Conservation (phyloP, 176 grass and related monocot species). For the Phoenix roebelenii region DNA sequence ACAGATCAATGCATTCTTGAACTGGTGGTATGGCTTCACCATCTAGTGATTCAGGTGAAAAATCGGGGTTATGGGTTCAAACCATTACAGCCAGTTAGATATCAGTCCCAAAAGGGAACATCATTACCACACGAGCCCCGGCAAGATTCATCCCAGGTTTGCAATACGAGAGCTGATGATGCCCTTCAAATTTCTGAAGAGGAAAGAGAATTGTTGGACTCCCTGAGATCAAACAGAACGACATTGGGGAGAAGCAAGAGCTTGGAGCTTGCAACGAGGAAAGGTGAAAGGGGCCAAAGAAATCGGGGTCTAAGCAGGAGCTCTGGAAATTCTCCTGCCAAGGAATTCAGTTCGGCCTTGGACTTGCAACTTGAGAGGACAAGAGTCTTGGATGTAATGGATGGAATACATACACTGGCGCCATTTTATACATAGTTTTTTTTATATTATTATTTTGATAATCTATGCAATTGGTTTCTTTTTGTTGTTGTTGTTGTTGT, state of each 20-base stretch:
- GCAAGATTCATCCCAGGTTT: conserved; percentile 34
- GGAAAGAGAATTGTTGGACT: conserved; percentile 44
- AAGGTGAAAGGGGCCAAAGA: conserved; percentile 17
- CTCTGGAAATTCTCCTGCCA: conserved; percentile 59
- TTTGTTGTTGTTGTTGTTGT: conserved; percentile 30
- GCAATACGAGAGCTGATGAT: neutral
- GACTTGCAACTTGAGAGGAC: conserved; percentile 22
- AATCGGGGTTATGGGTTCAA: conserved; percentile 58
- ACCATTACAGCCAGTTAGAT: conserved; percentile 16
- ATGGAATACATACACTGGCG: conserved; percentile 53
- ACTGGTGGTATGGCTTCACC: conserved; percentile 79
- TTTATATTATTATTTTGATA: neutral
- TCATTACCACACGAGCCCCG: neutral
- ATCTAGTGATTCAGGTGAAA: conserved; percentile 76
- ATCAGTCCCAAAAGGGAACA: conserved; percentile 12
- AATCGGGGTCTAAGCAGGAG: conserved; percentile 48
- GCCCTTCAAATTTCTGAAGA: conserved; percentile 27
- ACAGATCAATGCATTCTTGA: conserved; percentile 67
- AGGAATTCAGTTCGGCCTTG: conserved; percentile 16
- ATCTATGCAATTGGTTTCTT: too few relatives aligned
- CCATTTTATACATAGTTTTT: conserved; percentile 3
- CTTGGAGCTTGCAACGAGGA: conserved; percentile 20
- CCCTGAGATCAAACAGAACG: conserved; percentile 24
- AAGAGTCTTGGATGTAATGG: conserved; percentile 76
- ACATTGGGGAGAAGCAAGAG: conserved; percentile 66